Evolutionary conservation across 2,329 filamentous ascomycete species (phyloP).

Genomic region (Capronia epimyces): DNA sequence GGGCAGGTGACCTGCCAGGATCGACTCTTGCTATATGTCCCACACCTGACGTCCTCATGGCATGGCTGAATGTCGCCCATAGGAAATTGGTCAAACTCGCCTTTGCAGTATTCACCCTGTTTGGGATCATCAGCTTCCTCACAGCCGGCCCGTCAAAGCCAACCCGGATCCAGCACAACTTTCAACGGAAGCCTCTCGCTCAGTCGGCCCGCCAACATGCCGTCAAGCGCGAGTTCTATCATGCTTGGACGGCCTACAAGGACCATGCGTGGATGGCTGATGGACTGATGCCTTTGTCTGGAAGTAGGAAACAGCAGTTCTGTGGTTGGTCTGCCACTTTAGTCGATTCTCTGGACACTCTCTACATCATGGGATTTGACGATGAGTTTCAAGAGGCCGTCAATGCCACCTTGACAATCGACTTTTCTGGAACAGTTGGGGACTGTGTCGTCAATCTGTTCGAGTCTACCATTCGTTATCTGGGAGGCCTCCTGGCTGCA

Average conservation of each 20-base stretch:
- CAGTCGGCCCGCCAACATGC: constrained; percentile 9
- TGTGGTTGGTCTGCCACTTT: constrained; percentile 52
- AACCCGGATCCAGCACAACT: constrained; percentile 5
- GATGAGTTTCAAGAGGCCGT: constrained; percentile 54
- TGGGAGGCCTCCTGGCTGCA: constrained; percentile 50
- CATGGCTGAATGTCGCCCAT: constrained; percentile 1
- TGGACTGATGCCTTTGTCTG: constrained; percentile 9
- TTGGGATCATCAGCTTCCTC: not conserved
- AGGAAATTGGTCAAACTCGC: not conserved
- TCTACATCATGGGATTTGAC: constrained; percentile 57
- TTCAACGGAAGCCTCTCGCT: not conserved
- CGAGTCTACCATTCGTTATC: constrained; percentile 49
- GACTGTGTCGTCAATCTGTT: constrained; percentile 41
- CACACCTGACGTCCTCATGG: not conserved
- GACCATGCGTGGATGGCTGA: constrained; percentile 17
- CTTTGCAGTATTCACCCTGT: not conserved
- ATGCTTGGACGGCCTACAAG: constrained; percentile 14
- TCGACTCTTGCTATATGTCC: too few species aligned
- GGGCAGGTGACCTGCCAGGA: too few species aligned
- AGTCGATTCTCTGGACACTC: constrained; percentile 56
- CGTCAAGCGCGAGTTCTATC: constrained; percentile 13
- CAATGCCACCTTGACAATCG: constrained; percentile 47
- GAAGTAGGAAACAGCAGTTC: constrained; percentile 5
- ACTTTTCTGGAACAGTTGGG: constrained; percentile 45
- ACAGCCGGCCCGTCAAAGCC: not conserved